Base-by-base conservation (phyloP, 1,139 yeast genomes). In the Lipomyces yarrowii region DNA sequence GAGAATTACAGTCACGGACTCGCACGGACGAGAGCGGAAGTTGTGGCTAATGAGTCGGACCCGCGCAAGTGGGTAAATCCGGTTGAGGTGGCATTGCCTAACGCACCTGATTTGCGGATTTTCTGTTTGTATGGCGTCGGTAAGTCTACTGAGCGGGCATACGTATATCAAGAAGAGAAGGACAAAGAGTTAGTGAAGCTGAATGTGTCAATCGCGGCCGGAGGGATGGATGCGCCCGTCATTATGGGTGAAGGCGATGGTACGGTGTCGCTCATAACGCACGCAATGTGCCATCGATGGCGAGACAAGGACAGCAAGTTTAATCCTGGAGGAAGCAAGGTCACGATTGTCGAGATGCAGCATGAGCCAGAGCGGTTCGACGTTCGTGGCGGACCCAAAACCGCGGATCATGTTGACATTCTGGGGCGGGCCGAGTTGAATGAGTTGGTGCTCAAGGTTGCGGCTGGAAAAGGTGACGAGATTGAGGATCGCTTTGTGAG, bases 331-430 rank as follows among this genome's bases (percentile, higher is more conserved):
- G 83, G 84, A 35, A 79, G 86, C 2, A 74, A 82, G 30, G 96
- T 93, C 33, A 91, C 86, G 37, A 83, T 92, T 57, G 97, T 94
- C 8, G 99, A 94, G 77, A 89, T 94, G 81, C 85, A 86, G 73
- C 97, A 94, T 74, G 96, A 92, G 75, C 99, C 99, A 0, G 97
- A 91, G 74, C 81, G 91, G 72, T 91, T 89, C 75, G 99, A 96
- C 79, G 89, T 94, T 61, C 84, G 99, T 71, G 99, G 99, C 26
- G 99, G 99, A 3, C 96, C 98, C 30, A 90, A 90, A 75, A 94
- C 98, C 0, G 98, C 99, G 0, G 99, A 94, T 74, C 99, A 94
- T 77, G 99, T 94, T 32, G 99, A 96, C 76, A 92, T 94, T 65
- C 81, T 94, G 60, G 99, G 99, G 0, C 87, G 97, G 67, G 92